phyloP scores from a whole-genome alignment of 129 eudicot species.

The Lactuca saligna region DNA sequence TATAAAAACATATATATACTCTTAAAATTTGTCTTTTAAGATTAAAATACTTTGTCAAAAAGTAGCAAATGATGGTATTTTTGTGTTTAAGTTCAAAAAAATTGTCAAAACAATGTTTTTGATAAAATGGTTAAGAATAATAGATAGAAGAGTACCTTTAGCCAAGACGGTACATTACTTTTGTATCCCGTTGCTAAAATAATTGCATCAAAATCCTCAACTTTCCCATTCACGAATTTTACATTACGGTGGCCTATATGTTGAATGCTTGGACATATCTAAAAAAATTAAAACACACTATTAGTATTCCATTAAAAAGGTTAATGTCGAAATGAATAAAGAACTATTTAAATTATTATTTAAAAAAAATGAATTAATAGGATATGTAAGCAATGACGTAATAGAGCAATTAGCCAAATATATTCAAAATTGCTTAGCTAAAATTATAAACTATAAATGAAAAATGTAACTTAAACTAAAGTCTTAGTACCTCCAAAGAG shows the following conservation, averaged over 20 bases:
- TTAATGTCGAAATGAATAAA: background rate
- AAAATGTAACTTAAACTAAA: no score
- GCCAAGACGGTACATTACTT: conserved; percentile 97
- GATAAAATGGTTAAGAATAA: background rate
- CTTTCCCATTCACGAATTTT: conserved; percentile 69
- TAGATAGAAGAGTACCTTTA: conserved; percentile 61
- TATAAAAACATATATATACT: background rate
- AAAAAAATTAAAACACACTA: conserved; percentile 4
- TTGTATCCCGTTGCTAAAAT: conserved; percentile 97
- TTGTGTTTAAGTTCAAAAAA: background rate
- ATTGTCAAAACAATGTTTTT: no score
- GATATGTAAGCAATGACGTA: no score
- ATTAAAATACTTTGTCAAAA: background rate
- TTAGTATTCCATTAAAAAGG: background rate
- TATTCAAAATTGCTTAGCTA: no score
- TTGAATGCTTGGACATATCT: conserved; percentile 65
- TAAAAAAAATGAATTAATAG: background rate
- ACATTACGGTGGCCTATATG: conserved; percentile 44
- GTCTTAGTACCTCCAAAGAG: no score
- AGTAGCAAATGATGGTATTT: background rate
- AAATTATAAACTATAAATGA: no score
- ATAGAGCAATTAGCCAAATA: no score
- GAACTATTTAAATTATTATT: background rate
- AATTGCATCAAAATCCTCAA: conserved; percentile 79
- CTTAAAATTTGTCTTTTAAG: background rate